Evolutionary conservation across 2,329 filamentous ascomycete species (phyloP), one percentile per base, ranked within the genome.

Genomic region (Fusarium sp.): DNA sequence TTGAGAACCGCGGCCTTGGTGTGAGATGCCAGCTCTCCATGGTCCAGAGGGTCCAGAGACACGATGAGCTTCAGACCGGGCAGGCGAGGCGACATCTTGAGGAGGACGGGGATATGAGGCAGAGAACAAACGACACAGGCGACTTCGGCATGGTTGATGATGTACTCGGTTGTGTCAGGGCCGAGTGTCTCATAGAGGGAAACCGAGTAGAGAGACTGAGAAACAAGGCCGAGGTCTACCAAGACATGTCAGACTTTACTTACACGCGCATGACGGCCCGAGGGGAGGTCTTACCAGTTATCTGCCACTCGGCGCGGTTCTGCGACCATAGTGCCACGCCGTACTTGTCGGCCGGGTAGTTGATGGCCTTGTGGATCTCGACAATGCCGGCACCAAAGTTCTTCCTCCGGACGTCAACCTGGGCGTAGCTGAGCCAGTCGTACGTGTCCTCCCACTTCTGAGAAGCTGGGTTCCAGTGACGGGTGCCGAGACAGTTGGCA

Each of bases 101-200:
- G 87, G 64, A 98, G 89, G 18, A 91, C 90, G 2, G 95, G 92
- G 63, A 98, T 92, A 80, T 98, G 95, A 50, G 91, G 91, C 54
- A 98, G 86, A 31, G 94, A 95, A 68, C 94, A 92, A 72, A 93
- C 91, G 43, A 98, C 91, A 79, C 92, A 94, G 68, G 88, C 83
- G 66, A 98, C 86, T 72, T 92, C 89, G 64, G 95, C 91, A 82
- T 98, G 96, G 84, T 97, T 97, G 85, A 98, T 93, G 83, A 99
- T 98, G 85, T 94, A 98, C 85, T 98, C 95, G 67, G 94, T 95
- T 3, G 95, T 91, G 76, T 98, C 94, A 14, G 96, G 93, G 11
- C 96, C 96, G 6, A 99, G 90, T 14, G 96, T 98, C 83, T 98
- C 97, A 86, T 99, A 99, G 60, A 99, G 92, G 6, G 96, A 98